Evolutionary conservation across 257 asterid genomes (phyloP).

Genomic region (Cruciata laevipes): DNA sequence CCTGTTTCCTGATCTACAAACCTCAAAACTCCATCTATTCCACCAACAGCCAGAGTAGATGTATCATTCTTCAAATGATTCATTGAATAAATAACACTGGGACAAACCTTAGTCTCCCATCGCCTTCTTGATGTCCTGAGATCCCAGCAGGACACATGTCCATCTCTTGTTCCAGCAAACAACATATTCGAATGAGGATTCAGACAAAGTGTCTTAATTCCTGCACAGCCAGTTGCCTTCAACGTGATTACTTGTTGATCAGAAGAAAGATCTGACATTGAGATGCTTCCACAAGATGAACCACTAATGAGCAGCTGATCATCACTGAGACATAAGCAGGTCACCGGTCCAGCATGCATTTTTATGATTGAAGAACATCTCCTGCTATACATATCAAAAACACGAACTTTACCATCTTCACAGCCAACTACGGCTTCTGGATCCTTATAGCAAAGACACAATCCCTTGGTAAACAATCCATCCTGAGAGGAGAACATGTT

Average conservation of each 20-base stretch:
- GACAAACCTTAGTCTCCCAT: conserved; percentile 71
- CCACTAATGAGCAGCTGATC: conserved; percentile 83
- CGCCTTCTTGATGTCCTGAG: conserved; percentile 45
- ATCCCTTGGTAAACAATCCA: conserved; percentile 70
- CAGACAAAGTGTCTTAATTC: conserved; percentile 61
- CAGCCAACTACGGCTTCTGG: conserved; percentile 93
- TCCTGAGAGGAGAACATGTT: conserved; percentile 76
- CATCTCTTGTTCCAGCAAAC: conserved; percentile 78
- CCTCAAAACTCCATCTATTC: conserved; percentile 85
- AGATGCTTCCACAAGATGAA: conserved; percentile 72
- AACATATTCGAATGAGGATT: conserved; percentile 56
- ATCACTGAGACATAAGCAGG: conserved; percentile 65
- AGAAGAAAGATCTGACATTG: conserved; percentile 83
- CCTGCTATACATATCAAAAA: conserved; percentile 94
- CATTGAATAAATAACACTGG: conserved; percentile 70
- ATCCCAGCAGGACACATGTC: conserved; percentile 86
- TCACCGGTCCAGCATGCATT: conserved; percentile 79
- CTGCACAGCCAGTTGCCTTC: conserved; percentile 36
- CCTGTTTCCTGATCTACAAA: conserved; percentile 71
- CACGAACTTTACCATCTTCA: conserved; percentile 85
- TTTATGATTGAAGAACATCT: conserved; percentile 74
- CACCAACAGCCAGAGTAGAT: conserved; percentile 72
- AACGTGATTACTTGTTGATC: conserved; percentile 67
- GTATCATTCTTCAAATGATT: conserved; percentile 55
- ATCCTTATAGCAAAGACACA: conserved; percentile 86